These are phyloP conservation scores for Dendrocalamus sinicus DNA, from an alignment of 176 grass and related monocot genomes.

Conservation along the genomic window DNA sequence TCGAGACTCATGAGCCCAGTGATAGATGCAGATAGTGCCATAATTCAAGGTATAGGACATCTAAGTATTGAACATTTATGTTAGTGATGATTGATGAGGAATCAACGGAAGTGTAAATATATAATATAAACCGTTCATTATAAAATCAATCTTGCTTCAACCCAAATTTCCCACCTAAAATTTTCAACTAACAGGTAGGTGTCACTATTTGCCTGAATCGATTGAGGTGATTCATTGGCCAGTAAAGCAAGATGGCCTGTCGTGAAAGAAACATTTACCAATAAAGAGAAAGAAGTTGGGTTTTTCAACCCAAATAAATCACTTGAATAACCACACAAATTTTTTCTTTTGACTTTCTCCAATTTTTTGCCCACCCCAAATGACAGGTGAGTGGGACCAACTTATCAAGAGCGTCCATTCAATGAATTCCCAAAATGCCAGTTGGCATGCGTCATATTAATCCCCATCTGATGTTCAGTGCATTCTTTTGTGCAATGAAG, in stretches of 20 bases:
- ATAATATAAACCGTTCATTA: background rate
- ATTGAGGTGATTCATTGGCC: background rate
- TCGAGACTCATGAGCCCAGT: background rate
- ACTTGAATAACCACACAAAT: background rate
- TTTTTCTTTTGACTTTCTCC: background rate
- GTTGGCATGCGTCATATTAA: background rate
- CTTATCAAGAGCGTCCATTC: background rate
- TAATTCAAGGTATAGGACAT: background rate
- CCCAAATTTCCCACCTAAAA: background rate
- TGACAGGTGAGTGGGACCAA: background rate
- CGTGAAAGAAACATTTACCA: background rate
- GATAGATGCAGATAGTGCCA: conserved; percentile 26
- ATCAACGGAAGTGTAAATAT: background rate
- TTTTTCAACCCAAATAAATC: background rate
- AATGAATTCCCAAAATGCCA: background rate
- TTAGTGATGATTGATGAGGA: background rate
- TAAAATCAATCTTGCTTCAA: background rate
- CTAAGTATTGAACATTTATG: background rate
- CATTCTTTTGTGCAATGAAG: background rate
- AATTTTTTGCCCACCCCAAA: background rate
- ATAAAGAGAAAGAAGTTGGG: background rate
- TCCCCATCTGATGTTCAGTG: background rate
- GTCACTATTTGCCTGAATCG: background rate
- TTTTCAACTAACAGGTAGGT: background rate
- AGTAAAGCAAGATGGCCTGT: background rate